These are phyloP conservation scores for Phyllosticta ampelicida DNA, from an alignment of 2,329 filamentous ascomycete genomes.

Conservation along the genomic window DNA sequence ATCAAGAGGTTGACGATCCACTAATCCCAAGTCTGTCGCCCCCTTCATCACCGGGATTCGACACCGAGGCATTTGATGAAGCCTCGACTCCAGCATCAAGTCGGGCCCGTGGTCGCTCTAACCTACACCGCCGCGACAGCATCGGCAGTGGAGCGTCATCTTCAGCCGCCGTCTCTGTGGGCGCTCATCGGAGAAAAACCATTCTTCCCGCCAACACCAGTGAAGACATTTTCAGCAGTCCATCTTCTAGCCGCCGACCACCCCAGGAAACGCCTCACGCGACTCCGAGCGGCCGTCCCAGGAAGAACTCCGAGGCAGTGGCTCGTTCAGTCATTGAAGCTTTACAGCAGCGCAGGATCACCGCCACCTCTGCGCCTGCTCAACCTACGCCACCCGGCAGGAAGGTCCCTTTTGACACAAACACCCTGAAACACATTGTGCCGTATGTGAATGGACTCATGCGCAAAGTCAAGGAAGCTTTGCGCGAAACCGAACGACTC, in stretches of 20 bases:
- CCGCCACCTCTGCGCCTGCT: conserved; percentile 18
- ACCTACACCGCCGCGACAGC: conserved; percentile 3
- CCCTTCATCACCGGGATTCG: conserved; percentile 46
- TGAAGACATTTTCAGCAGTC: conserved; percentile 27
- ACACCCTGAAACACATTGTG: conserved; percentile 52
- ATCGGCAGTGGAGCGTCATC: not conserved
- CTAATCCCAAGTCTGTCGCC: conserved; percentile 42
- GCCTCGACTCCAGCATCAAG: conserved; percentile 11
- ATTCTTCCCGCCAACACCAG: conserved; percentile 22
- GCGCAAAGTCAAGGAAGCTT: conserved; percentile 36
- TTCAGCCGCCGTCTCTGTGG: not conserved
- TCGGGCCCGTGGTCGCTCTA: not conserved
- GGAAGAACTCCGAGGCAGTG: conserved; percentile 47
- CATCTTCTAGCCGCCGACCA: conserved; percentile 18
- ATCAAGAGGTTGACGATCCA: conserved; percentile 52
- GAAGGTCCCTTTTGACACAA: conserved; percentile 57
- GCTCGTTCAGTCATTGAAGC: conserved; percentile 53
- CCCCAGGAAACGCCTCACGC: conserved; percentile 20
- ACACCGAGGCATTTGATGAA: conserved; percentile 49
- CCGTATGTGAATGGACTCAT: conserved; percentile 39
- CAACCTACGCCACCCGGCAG: conserved; percentile 25
- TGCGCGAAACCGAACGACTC: conserved; percentile 38
- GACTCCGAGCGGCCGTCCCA: conserved; percentile 33
- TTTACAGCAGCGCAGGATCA: conserved; percentile 40
- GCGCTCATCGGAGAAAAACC: conserved; percentile 19